Conservation (phyloP, 1,284 basidiomycete genomes). For the Sporisorium exsertum region DNA sequence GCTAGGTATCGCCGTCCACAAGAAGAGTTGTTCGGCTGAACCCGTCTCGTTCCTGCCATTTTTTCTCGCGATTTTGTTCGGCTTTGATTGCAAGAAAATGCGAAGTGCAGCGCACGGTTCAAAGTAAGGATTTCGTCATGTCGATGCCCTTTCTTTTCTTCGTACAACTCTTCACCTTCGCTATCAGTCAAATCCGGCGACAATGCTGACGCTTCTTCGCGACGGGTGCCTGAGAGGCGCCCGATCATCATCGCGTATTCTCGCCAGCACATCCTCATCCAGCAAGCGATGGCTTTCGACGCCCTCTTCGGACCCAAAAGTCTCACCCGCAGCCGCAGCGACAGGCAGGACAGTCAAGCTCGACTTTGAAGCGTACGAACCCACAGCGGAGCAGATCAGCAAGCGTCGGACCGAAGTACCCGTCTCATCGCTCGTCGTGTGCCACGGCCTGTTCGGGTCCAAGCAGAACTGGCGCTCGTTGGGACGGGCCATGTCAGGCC, state of each 20-base stretch:
- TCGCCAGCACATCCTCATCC: not conserved
- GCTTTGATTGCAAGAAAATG: conserved; percentile 6
- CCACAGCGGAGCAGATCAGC: conserved; percentile 12
- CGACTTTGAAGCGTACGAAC: conserved; percentile 46
- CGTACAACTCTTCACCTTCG: not conserved
- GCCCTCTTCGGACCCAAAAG: conserved; percentile 34
- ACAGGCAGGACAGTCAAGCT: conserved; percentile 46
- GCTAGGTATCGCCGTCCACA: too few species aligned
- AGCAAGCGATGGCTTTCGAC: conserved; percentile 20
- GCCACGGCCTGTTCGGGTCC: conserved; percentile 75
- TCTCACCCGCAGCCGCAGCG: conserved; percentile 22
- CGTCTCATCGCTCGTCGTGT: conserved; percentile 70
- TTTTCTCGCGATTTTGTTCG: conserved; percentile 37
- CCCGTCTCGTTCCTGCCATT: too few species aligned
- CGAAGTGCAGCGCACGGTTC: conserved; percentile 18
- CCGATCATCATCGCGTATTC: not conserved
- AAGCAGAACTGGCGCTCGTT: conserved; percentile 84
- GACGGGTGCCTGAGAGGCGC: conserved; percentile 14
- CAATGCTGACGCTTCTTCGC: conserved; percentile 29
- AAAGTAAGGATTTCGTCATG: not conserved
- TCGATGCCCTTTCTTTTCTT: not conserved
- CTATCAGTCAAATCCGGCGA: not conserved
- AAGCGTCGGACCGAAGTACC: conserved; percentile 20
- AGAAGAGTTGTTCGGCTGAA: conserved; percentile 7
- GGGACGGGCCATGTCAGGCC: conserved; percentile 76